Base-by-base conservation (phyloP, 805 yeast genomes). In the Metschnikowia cerradonensis region DNA sequence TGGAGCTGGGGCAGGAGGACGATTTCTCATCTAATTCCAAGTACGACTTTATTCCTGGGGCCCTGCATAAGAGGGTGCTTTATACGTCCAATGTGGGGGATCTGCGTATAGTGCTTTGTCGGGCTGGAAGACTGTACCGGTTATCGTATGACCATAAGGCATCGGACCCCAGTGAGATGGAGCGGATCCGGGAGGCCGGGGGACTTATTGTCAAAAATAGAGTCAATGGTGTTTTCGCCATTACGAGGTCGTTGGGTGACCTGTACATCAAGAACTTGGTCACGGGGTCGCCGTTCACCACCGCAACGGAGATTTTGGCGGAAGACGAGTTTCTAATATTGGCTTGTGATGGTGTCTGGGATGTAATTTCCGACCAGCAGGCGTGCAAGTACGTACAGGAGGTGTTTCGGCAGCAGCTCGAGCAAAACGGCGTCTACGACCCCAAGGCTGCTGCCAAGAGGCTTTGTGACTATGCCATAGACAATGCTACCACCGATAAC, bases 301-400 rank as follows among this genome's bases (percentile, higher is more conserved):
- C 98, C 0, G 82, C 90, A 42, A 90, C 96, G 1, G 90, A 84
- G 60, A 73, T 94, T 31, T 76, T 76, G 22, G 67, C 67, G 1
- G 73, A 71, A 10, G 97, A 91, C 65, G 86, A 86, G 58, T 89
- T 88, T 62, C 67, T 92, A 61, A 90, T 92, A 45, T 71, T 92
- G 52, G 98, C 97, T 0, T 94, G 98, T 67, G 99, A 92, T 67
- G 99, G 99, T 0, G 71, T 92, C 10, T 92, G 98, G 98, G 99
- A 92, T 66, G 97, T 92, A 4, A 78, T 91, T 47, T 76, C 83
- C 7, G 99, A 94, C 64, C 86, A 82, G 56, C 80, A 81, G 50
- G 98, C 98, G 0, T 88, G 94, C 51, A 84, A 84, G 50, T 66
- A 85, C 57, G 84, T 89, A 4, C 72, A 76, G 44, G 75, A 77